phyloP scores from a whole-genome alignment of 2,329 filamentous ascomycete species.

The Alternaria atra region DNA sequence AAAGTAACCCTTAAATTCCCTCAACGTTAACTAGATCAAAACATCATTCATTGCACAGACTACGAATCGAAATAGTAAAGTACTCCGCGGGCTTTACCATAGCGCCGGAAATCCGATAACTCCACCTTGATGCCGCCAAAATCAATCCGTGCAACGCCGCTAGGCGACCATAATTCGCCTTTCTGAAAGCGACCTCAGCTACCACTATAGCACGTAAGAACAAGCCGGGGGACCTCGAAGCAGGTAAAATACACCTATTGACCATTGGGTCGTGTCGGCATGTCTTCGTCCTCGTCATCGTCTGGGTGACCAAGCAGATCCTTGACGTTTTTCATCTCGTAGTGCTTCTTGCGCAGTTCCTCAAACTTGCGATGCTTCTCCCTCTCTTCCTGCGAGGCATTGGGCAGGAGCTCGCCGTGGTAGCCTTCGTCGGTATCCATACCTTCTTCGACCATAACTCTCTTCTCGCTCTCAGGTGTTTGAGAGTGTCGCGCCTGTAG shows the following conservation, averaged over 20 bases:
- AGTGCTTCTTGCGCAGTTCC: slow-evolving; percentile 91
- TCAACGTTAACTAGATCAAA: background rate
- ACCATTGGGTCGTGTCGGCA: slow-evolving; percentile 15
- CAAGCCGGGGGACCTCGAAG: background rate
- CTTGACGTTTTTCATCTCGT: slow-evolving; percentile 97
- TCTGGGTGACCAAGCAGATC: slow-evolving; percentile 71
- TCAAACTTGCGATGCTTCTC: slow-evolving; percentile 96
- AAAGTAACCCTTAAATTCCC: background rate
- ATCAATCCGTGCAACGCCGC: slow-evolving; percentile 6
- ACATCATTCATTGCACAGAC: background rate
- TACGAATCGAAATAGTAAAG: slow-evolving; percentile 6
- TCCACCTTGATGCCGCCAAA: slow-evolving; percentile 26
- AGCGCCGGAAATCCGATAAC: slow-evolving; percentile 13
- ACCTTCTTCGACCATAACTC: slow-evolving; percentile 77
- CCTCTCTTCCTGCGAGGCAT: slow-evolving; percentile 71
- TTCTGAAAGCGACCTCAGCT: background rate
- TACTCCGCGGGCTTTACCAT: slow-evolving; percentile 4
- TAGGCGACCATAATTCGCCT: background rate
- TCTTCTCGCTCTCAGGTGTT: slow-evolving; percentile 68
- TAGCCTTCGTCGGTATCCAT: slow-evolving; percentile 54
- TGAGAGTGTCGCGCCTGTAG: slow-evolving; percentile 53
- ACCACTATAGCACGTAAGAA: background rate
- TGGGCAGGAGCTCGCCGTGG: slow-evolving; percentile 67
- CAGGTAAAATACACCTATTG: background rate
- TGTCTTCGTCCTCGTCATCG: slow-evolving; percentile 18